These are phyloP conservation scores for Oemleria cerasiformis DNA, from an alignment of 306 rosid genomes.

Conservation along the genomic window DNA sequence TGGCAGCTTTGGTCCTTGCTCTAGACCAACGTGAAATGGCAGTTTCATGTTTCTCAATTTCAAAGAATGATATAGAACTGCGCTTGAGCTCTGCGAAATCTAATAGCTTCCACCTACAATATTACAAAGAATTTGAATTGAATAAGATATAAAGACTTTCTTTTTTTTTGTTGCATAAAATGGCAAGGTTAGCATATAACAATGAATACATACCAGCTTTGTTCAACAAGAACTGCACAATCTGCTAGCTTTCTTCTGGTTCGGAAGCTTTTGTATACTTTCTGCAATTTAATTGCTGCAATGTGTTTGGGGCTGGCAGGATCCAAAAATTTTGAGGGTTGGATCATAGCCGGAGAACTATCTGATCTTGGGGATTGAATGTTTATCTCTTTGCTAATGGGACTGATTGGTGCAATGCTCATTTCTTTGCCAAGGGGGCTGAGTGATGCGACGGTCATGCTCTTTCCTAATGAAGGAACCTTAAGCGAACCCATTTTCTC, in stretches of 20 bases:
- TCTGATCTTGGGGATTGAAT: constrained; percentile 38
- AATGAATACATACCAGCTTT: constrained; percentile 71
- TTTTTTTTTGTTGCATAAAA: constrained; percentile 3
- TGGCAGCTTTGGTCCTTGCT: constrained; percentile 97
- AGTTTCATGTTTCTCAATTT: constrained; percentile 89
- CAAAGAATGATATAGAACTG: constrained; percentile 92
- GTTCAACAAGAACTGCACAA: constrained; percentile 98
- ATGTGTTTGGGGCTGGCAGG: constrained; percentile 65
- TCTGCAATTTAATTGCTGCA: constrained; percentile 93
- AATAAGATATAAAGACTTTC: constrained; percentile 23
- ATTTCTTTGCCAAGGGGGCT: constrained; percentile 40
- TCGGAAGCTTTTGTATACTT: constrained; percentile 97
- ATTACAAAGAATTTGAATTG: constrained; percentile 17
- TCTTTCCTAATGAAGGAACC: constrained; percentile 33
- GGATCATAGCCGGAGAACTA: constrained; percentile 31
- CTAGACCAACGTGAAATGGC: constrained; percentile 98
- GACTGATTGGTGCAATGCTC: constrained; percentile 29
- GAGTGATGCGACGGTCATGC: constrained; percentile 15
- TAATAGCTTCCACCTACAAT: constrained; percentile 89
- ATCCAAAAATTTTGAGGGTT: constrained; percentile 43
- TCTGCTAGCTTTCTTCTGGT: constrained; percentile 96
- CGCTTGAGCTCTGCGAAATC: constrained; percentile 95
- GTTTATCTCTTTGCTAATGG: constrained; percentile 43
- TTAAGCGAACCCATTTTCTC: constrained; percentile 39
- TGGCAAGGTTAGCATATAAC: constrained; percentile 4